Evolutionary conservation across 2,329 filamentous ascomycete species (phyloP).

Genomic region (Graphium sp.): DNA sequence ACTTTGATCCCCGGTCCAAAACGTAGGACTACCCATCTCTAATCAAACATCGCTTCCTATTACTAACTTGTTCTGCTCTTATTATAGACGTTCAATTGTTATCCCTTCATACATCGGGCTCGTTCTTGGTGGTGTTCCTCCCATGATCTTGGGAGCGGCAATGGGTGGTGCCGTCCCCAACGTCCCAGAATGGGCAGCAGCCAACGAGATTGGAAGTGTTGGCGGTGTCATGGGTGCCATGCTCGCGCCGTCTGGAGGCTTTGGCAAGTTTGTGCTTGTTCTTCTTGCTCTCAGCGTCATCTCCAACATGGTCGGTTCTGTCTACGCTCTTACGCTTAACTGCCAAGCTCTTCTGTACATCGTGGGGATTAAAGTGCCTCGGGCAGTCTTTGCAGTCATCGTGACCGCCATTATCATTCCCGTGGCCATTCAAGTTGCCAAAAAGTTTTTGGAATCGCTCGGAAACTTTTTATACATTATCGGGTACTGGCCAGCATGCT

Average conservation of each 20-base stretch:
- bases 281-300: slow-evolving; percentile 18
- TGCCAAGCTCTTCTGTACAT: slow-evolving; percentile 21
- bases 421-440: slow-evolving; percentile 19
- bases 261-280: slow-evolving; percentile 17
- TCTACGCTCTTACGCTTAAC: slow-evolving; percentile 20
- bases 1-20: slow-evolving; percentile 10
- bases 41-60: not conserved
- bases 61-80: too few species aligned
- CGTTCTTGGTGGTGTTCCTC: slow-evolving; percentile 7
- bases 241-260: slow-evolving; percentile 8
- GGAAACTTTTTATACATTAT: slow-evolving; percentile 26
- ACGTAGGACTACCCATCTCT: not conserved
- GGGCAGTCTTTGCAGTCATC: slow-evolving; percentile 21
- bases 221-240: slow-evolving; percentile 10
- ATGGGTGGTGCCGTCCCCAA: slow-evolving; percentile 11
- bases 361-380: slow-evolving; percentile 16
- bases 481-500: slow-evolving; percentile 26
- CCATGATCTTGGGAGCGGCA: slow-evolving; percentile 17
- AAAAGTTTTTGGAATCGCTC: slow-evolving; percentile 20
- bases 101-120: slow-evolving; percentile 4
- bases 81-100: slow-evolving; percentile 1
- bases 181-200: slow-evolving; percentile 8
- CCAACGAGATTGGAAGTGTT: slow-evolving; percentile 7
- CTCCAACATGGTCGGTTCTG: slow-evolving; percentile 18
- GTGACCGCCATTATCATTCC: slow-evolving; percentile 22